Base-by-base conservation (phyloP, 2,329 filamentous ascomycete genomes). In the Pseudocercospora musae region DNA sequence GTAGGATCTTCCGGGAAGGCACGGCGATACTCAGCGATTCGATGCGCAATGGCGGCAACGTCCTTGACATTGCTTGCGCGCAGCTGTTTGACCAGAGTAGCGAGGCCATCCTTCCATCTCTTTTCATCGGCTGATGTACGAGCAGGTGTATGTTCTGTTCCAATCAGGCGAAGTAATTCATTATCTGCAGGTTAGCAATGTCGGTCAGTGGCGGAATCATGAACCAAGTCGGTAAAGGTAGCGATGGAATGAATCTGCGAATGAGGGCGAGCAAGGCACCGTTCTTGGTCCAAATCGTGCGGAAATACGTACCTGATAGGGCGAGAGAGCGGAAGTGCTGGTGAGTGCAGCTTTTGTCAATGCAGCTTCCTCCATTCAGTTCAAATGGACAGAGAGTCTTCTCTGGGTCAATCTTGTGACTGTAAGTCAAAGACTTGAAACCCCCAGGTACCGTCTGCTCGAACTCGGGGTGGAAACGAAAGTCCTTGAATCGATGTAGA, bases 391-490 rank as follows among this genome's bases (percentile, higher is more conserved):
- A 99, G 54, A 98, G 73, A 65, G 85, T 84, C 69, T 85, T 87
- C 64, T 86, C 82, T 23, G 87, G 82, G 74, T 97, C 87, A 77
- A 99, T 96, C 69, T 88, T 89, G 77, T 96, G 91, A 79, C 91
- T 97, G 79, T 94, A 98, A 48, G 93, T 98, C 80, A 96, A 83
- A 67, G 95, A 98, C 73, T 89, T 88, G 73, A 92, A 89, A 48
- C 94, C 94, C 65, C 88, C 89, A 60, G 85, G 75, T 61, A 96
- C 87, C 60, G 85, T 80, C 55, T 89, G 77, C 67, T 82, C 80
- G 78, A 88, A 98, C 57, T 85, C 81, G 31, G 91, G 91, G 74
- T 98, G 93, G 74, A 94, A 97, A 69, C 94, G 91, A 78, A 91
- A 99, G 40, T 91, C 89, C 75, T 87, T 91, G 77, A 98, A 97